A percentile compares a stretch with the other conserved stretches of the same genome.
Evolutionary conservation across 495 filamentous ascomycete genomes (phyloP).

Genomic region (Recurvomyces mirabilis): DNA sequence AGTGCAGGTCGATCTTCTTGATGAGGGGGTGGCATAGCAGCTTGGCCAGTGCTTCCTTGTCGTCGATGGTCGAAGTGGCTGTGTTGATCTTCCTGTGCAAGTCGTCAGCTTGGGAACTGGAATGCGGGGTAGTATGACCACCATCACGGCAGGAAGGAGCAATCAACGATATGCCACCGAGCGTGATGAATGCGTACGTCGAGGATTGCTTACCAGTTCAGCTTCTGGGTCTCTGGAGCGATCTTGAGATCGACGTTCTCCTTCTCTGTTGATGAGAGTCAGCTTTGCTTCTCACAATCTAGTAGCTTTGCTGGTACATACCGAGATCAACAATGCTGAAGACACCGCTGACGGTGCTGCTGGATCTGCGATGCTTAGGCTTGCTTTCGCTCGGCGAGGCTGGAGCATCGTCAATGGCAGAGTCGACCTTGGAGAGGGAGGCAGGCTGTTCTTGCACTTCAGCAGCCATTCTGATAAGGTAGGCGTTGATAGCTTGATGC

Average conservation of each 20-base stretch:
- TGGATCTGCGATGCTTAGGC: conserved; percentile 50
- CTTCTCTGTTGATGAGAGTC: conserved; percentile 46
- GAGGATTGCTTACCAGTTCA: conserved; percentile 76
- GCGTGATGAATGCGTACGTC: no score
- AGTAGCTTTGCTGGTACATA: conserved; percentile 34
- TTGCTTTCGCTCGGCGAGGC: conserved; percentile 54
- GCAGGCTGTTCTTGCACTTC: conserved; percentile 19
- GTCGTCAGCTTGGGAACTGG: neutral
- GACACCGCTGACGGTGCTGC: conserved; percentile 56
- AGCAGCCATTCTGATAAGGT: conserved; percentile 15
- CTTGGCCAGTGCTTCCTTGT: conserved; percentile 72
- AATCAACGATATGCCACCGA: no score
- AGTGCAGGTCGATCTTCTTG: conserved; percentile 87
- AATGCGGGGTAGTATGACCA: neutral
- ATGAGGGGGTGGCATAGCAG: conserved; percentile 66
- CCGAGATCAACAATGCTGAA: conserved; percentile 79
- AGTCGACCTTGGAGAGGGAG: conserved; percentile 72
- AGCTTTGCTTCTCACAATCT: conserved; percentile 5
- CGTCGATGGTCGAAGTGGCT: conserved; percentile 61
- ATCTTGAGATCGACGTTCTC: conserved; percentile 63
- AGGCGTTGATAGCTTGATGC: neutral
- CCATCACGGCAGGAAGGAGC: no score
- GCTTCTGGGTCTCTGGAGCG: conserved; percentile 77
- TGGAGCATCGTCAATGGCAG: conserved; percentile 67
- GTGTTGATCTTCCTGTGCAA: conserved; percentile 68